Percentiles rank a stretch among this genome's conserved stretches.
Conservation (phyloP, 2,329 filamentous ascomycete species). For the Verticillium nonalfalfae region DNA sequence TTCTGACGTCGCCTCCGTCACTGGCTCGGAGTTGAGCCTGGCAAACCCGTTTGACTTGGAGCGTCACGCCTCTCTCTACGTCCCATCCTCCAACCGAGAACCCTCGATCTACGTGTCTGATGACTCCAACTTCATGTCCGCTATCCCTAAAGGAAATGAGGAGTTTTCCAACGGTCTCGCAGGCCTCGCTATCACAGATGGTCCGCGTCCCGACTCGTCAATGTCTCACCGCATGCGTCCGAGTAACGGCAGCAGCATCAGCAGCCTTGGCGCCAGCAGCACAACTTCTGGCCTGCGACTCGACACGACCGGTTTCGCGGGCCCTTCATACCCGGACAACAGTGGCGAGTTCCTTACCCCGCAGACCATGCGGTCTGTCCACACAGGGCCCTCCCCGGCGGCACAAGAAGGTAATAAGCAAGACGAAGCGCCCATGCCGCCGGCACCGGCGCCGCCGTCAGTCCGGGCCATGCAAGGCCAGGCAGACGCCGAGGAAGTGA, state of each 20-base stretch:
- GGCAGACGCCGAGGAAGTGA: conserved; percentile 43
- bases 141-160: conserved; percentile 18
- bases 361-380: conserved; percentile 7
- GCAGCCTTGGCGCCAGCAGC: conserved; percentile 7
- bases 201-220: background rate
- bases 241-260: conserved; percentile 5
- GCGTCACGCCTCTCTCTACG: conserved; percentile 52
- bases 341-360: conserved; percentile 10
- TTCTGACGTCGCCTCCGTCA: conserved; percentile 49
- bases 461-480: conserved; percentile 48
- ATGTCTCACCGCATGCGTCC: conserved; percentile 9
- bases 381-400: conserved; percentile 5
- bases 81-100: conserved; percentile 36
- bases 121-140: conserved; percentile 41
- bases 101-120: conserved; percentile 57
- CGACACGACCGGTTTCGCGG: conserved; percentile 10
- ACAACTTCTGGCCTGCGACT: conserved; percentile 3
- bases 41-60: conserved; percentile 58
- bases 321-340: conserved; percentile 12
- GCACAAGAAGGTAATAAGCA: conserved; percentile 2
- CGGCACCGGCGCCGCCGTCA: conserved; percentile 40
- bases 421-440: background rate
- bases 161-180: conserved; percentile 21
- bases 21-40: conserved; percentile 48
- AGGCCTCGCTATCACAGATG: conserved; percentile 19